Percentiles rank a stretch among this genome's conserved stretches.
Evolutionary conservation across 73 alveolate genomes (phyloP).

Genomic region (Stentor roeselii): DNA sequence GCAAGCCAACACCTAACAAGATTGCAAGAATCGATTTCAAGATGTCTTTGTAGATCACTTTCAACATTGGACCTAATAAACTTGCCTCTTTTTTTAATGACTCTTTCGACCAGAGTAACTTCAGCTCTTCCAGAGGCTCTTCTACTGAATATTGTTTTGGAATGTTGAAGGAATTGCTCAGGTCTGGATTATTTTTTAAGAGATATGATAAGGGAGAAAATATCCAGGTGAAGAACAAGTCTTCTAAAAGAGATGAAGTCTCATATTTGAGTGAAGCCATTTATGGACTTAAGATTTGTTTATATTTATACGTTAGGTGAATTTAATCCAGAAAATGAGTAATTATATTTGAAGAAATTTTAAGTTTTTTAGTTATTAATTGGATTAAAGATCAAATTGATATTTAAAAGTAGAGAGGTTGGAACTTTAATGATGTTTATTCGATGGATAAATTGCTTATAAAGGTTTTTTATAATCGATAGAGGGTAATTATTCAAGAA

Average conservation of each 20-base stretch:
- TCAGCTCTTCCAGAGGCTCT: neutral
- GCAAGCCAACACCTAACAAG: neutral
- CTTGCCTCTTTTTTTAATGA: neutral
- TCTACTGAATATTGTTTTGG: neutral
- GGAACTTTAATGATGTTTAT: no score
- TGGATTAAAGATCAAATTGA: no score
- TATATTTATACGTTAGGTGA: neutral
- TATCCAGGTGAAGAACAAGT: neutral
- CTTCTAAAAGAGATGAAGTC: neutral
- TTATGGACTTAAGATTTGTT: no score
- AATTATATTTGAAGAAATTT: no score
- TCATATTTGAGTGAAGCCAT: neutral
- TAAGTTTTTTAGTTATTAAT: no score
- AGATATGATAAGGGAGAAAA: neutral
- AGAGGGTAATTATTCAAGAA: no score
- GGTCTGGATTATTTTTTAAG: neutral
- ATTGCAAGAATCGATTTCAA: neutral
- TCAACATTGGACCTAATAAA: neutral
- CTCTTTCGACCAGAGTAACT: neutral
- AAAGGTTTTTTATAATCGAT: no score
- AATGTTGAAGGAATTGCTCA: neutral
- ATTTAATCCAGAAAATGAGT: neutral
- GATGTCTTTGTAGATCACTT: neutral
- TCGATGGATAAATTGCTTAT: no score
- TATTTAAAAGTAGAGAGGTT: no score